A percentile compares a stretch with the other conserved stretches of the same genome.
Conservation (phyloP, 2,329 filamentous ascomycete genomes). For the Atkinsonella texensis region DNA sequence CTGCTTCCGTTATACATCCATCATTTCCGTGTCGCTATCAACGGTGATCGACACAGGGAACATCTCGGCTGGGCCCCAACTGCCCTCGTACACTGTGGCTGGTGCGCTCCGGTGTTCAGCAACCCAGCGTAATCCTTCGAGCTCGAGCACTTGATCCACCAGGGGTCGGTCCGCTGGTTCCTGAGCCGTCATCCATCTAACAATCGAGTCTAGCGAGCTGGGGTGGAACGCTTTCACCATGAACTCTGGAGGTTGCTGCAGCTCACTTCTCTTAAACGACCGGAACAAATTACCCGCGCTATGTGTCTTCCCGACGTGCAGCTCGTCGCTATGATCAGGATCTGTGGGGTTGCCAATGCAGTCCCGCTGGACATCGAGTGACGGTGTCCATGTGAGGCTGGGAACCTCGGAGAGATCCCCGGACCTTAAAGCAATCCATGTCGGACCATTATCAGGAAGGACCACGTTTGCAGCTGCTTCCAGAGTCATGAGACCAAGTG, state of each 20-base stretch:
- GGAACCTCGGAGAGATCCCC: constrained; percentile 85
- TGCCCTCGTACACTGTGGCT: constrained; percentile 92
- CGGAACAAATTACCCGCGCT: constrained; percentile 29
- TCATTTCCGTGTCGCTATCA: constrained; percentile 47
- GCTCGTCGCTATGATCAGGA: constrained; percentile 23
- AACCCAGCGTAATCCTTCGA: constrained; percentile 71
- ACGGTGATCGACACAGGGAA: constrained; percentile 23
- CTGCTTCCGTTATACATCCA: constrained; percentile 33
- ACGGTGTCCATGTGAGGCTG: constrained; percentile 70
- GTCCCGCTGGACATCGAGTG: constrained; percentile 60
- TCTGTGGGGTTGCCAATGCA: constrained; percentile 39
- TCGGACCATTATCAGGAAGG: constrained; percentile 82
- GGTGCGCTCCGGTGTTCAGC: constrained; percentile 64
- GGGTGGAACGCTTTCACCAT: constrained; percentile 68
- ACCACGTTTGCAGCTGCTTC: constrained; percentile 92
- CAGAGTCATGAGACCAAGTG: constrained; percentile 84
- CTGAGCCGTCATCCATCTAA: constrained; percentile 78
- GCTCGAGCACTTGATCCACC: constrained; percentile 59
- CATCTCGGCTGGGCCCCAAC: constrained; percentile 71
- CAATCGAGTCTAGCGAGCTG: constrained; percentile 71
- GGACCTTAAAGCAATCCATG: constrained; percentile 80
- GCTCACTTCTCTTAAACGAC: constrained; percentile 34
- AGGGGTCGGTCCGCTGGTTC: constrained; percentile 62
- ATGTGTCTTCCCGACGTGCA: constrained; percentile 19
- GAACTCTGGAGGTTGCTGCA: constrained; percentile 62